Base-by-base conservation (phyloP, 768 basidiomycete species). In the Gloeostereum incarnatum region DNA sequence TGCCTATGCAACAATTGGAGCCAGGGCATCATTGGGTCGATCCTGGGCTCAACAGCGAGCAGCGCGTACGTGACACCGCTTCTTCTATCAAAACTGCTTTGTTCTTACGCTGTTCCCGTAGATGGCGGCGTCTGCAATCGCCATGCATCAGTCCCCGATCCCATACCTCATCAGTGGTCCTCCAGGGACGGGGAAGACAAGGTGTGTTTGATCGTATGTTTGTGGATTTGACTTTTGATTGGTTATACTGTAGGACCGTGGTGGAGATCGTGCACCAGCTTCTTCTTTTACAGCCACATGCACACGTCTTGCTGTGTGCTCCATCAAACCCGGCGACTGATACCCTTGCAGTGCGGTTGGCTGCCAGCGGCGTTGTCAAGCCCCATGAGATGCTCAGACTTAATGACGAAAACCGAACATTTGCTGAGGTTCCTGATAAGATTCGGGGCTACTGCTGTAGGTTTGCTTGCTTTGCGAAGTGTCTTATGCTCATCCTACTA, bases 181-280 rank as follows among this genome's bases (percentile, higher is more conserved):
- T 10, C 68, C 71, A 13, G 71, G 71, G 1, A 73, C 71, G 14
- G 71, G 69, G 14, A 73, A 73, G 50, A 73, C 69, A n/a, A 62
- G 65, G 68, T 66, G 41, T 41, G 31, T 41, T 18, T 20, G 43
- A 30, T 39, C 20, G 17, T 30, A 3, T 13, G 26, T 40, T 1
- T 38, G 29, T 5, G 3, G 11, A 31, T 14, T 18, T 13, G 17
- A 24, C 16, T 43, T 36, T 30, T 24, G 5, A 36, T n/a, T n/a
- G n/a, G n/a, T 16, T 6, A 14, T 38, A 25, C 8, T 23, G 8
- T 27, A 70, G 71, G 44, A 73, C 69, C 2, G 59, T 70, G 3
- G 68, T 69, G 16, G 69, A 71, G 51, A 53, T 61, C 5, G 71
- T 73, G 3, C 54, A 70, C 17, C 69, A 71, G 38, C 66, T 71